Base-by-base conservation (phyloP, 176 grass and related monocot species). In the Rhynchospora tenuis region DNA sequence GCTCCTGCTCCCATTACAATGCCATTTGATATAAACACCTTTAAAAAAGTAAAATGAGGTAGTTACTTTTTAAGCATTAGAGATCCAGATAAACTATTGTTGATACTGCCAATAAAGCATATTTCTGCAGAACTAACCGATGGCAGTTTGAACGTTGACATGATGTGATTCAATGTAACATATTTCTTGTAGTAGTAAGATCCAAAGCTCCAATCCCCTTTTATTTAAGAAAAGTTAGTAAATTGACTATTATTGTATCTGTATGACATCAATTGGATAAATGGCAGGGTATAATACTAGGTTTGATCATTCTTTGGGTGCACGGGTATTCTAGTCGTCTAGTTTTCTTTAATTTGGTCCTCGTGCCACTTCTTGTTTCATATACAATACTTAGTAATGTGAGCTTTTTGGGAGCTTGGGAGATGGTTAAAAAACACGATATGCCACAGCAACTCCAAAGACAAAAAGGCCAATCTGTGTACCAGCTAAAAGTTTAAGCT, bases 1-100 rank as follows among this genome's bases (percentile, higher is more conserved):
- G 29, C 64, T 67, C 64, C 64, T 17, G 29, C 64, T 19, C 29
- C 64, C 64, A 67, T 67, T 19, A 67, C 12, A 67, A 67, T 31
- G 64, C 64, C 64, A 16, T 67, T 66, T 67, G 29, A 67, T 67
- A 67, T 67, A 67, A 67, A 38, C 14, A 67, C 64, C 64, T 67
- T 38, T 67, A 15, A 67, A 16, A 10, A 38, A 38, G 17, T 1
- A 38, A 38, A 38, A 38, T 38, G 0, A 38, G 33, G 5, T 4
- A 38, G 33, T 38, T 38, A 38, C 3, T 56, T 3, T 56, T 3
- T 56, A 3, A 26, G 0, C 26, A 9, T 60, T 38, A 2, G 5
- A 38, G 33, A 8, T 60, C 7, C 1, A 23, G 58, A 4, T 63
- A 28, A 64, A 64, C 28, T 28, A 13, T 64, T 26, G 26, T 14